Evolutionary conservation across 108 stramenopile species (phyloP), one percentile per base, ranked within the genome.

Genomic region (Cyclotella kingstonii): DNA sequence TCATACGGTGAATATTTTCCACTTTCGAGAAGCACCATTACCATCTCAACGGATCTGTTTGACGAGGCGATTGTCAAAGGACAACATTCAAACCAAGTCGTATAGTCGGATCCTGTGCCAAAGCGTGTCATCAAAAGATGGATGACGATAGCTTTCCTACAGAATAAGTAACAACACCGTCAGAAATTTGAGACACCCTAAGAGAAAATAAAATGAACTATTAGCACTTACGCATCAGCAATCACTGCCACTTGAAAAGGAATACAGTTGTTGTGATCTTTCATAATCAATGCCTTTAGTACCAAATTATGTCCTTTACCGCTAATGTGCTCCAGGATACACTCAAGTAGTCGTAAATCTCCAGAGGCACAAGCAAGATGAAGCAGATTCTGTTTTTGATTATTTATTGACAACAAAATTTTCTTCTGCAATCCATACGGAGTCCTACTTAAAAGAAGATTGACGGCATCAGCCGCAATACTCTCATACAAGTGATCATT

Each of bases 171-270:
- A n/a, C n/a, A n/a, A n/a, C n/a, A n/a, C n/a, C n/a, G n/a, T 52
- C 51, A 52, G 30, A 36, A 36, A 36, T 7, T 7, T 14, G 12
- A 26, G 51, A 14, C n/a, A 11, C 51, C 4, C 23, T 14, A 26
- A 52, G 23, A 47, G 15, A 22, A 11, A 47, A 11, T 8, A 47
- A 22, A 23, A 23, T 5, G 41, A 15, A 17, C 35, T 4, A 28
- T 5, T 25, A 6, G 7, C 2, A 52, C 63, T 27, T 26, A 73
- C 15, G 68, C 60, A 65, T 78, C 82, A 14, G 78, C 68, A 29
- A 51, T 58, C 8, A 91, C 77, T 4, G 89, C 89, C 40, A 81
- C 50, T 49, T 84, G 54, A 14, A 91, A 65, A 17, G 86, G 84
- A 23, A 81, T 78, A 39, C 80, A 70, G 2, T 43, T 23, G 17